phyloP scores from a whole-genome alignment of 306 rosid species.

The Trichosanthes truncata region DNA sequence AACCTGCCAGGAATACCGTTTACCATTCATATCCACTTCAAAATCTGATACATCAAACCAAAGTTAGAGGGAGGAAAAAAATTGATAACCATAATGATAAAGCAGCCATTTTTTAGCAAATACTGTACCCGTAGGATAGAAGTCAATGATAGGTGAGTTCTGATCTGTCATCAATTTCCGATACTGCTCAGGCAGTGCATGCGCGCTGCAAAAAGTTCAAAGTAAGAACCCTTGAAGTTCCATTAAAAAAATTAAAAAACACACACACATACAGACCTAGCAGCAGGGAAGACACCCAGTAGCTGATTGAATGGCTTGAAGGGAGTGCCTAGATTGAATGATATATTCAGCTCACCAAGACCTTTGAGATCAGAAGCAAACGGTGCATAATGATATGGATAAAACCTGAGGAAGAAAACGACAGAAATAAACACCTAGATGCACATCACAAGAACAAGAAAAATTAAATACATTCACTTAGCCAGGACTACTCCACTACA shows the following conservation, averaged over 20 bases:
- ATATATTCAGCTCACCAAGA: slow-evolving; percentile 59
- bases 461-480: neutral
- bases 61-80: neutral
- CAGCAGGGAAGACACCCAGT: slow-evolving; percentile 94
- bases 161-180: slow-evolving; percentile 82
- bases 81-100: neutral
- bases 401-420: slow-evolving; percentile 55
- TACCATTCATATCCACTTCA: slow-evolving; percentile 99
- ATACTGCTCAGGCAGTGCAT: slow-evolving; percentile 85
- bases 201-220: slow-evolving; percentile 49
- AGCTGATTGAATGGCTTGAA: slow-evolving; percentile 98
- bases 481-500: neutral
- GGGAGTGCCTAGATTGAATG: slow-evolving; percentile 63
- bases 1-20: slow-evolving; percentile 97
- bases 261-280: slow-evolving; percentile 42
- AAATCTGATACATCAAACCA: slow-evolving; percentile 50
- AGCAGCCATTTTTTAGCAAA: neutral
- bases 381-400: slow-evolving; percentile 97
- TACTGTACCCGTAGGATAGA: slow-evolving; percentile 77
- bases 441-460: neutral
- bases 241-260: neutral
- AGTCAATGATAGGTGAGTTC: slow-evolving; percentile 77
- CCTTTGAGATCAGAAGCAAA: slow-evolving; percentile 93
- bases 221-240: slow-evolving; percentile 7
- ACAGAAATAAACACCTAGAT: neutral